Base-by-base conservation (phyloP, 495 filamentous ascomycete genomes). In the Penicillium bialowiezense region DNA sequence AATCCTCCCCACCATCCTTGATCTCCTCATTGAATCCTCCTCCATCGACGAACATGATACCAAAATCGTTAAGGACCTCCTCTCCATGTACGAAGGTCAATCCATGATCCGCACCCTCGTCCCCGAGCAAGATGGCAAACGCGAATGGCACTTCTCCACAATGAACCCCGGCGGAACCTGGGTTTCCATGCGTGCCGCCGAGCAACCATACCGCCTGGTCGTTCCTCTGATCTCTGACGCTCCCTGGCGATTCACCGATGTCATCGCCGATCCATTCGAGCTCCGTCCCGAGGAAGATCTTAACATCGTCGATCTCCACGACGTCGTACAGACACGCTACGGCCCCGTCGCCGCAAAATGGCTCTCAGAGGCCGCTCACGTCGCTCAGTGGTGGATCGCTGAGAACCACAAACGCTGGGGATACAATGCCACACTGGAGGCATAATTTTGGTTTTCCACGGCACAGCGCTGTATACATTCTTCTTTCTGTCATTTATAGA, bases 1-100 rank as follows among this genome's bases (percentile, higher is more conserved):
- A 15, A 67, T 75, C 20, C 39, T 75, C 2, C 72, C 72, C 2
- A 73, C 63, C 4, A 63, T 75, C 50, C 65, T 75, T 7, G 72
- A 75, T 43, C 55, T 75, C 0, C 57, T 75, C 3, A 50, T 68
- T 23, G 56, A 69, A 44, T 65, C 69, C 9, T 48, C 50, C 34
- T 72, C 70, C 0, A 52, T 75, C 28, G 51, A 59, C 18, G 56
- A 57, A 15, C 18, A 48, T 1, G 45, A 56, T 26, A 54, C 40
- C 5, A 36, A 53, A 5, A 57, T 65, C 44, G 53, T 62, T 17
- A 58, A 56, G 15, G 56, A 70, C 23, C 51, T 75, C 2, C 52
- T 70, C 6, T 58, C 63, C 18, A 46, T 70, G 24, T 74, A 72
- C 47, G 68, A 74, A 48, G 72, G 72, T 19, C 70, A 75, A 40